Percentiles rank a stretch among this genome's conserved stretches.
Conservation (phyloP, 495 filamentous ascomycete species). For the Hapsidospora chrysogenum region DNA sequence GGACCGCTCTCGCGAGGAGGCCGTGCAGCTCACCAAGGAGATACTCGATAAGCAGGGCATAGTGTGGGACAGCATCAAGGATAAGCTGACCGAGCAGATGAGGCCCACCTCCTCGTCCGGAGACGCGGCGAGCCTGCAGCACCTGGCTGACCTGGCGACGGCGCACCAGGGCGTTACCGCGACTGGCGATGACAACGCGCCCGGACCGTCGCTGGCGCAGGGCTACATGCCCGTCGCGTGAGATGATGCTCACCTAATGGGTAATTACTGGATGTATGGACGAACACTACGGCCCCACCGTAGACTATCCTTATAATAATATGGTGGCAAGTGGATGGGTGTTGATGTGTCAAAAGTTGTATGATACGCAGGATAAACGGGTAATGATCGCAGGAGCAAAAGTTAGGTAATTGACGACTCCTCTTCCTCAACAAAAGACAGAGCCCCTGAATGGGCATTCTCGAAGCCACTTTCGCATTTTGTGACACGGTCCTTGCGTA, state of each 20-base stretch:
- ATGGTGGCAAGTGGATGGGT: too few species aligned
- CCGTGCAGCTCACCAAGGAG: conserved; percentile 12
- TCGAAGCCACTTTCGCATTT: too few species aligned
- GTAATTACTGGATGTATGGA: too few species aligned
- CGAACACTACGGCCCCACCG: too few species aligned
- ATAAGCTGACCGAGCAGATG: conserved; percentile 24
- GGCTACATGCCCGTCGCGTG: conserved; percentile 16
- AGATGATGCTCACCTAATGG: background rate
- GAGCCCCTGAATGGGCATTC: too few species aligned
- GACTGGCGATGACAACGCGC: conserved; percentile 9
- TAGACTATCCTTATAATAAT: too few species aligned
- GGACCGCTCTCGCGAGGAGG: conserved; percentile 16
- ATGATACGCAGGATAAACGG: too few species aligned
- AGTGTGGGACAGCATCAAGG: conserved; percentile 26
- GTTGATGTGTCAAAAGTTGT: too few species aligned
- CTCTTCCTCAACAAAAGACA: too few species aligned
- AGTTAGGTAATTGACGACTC: too few species aligned
- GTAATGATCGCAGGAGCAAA: too few species aligned
- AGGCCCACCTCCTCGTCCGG: conserved; percentile 14
- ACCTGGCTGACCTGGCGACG: conserved; percentile 46
- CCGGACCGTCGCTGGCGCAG: conserved; percentile 10
- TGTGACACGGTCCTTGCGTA: too few species aligned
- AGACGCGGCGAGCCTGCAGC: conserved; percentile 31
- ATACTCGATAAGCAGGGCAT: conserved; percentile 12
- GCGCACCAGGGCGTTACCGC: conserved; percentile 10